Conservation (phyloP, 2,329 filamentous ascomycete genomes). For the Macrophomina pseudophaseolina region DNA sequence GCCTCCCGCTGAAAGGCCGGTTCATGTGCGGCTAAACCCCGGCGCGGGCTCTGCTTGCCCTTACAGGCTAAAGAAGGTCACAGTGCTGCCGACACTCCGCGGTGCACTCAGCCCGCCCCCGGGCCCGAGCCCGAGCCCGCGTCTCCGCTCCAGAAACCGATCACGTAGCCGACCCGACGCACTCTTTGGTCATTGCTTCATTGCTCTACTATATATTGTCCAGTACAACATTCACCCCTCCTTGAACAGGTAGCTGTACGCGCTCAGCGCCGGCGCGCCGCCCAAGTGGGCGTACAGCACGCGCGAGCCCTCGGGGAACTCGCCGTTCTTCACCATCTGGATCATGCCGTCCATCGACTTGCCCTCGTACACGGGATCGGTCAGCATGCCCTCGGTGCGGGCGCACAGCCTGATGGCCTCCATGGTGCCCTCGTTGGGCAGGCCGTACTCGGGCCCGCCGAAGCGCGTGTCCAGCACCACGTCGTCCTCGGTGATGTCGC, state of each 20-base stretch:
- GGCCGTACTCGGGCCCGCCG: slow-evolving; percentile 70
- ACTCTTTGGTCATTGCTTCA: not conserved
- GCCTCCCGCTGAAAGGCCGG: not conserved
- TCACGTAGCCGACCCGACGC: not conserved
- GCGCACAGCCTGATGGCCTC: slow-evolving; percentile 73
- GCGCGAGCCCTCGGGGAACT: slow-evolving; percentile 65
- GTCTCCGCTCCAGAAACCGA: not conserved
- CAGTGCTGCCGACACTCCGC: not conserved
- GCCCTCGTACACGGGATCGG: slow-evolving; percentile 77
- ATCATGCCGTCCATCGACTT: slow-evolving; percentile 77
- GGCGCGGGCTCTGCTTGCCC: slow-evolving; percentile 1
- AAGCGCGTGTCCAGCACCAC: slow-evolving; percentile 68
- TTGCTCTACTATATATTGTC: not conserved
- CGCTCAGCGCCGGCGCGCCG: slow-evolving; percentile 72
- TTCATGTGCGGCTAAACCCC: not conserved
- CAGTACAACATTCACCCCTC: slow-evolving; percentile 6
- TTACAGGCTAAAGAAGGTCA: not conserved
- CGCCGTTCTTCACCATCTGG: slow-evolving; percentile 67
- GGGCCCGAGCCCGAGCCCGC: not conserved
- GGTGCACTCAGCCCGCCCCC: not conserved
- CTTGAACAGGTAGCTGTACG: slow-evolving; percentile 52
- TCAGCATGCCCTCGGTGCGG: slow-evolving; percentile 72
- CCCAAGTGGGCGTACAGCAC: slow-evolving; percentile 75
- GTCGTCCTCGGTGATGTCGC: slow-evolving; percentile 67
- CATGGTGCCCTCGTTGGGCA: slow-evolving; percentile 68